Percentiles rank a stretch among this genome's conserved stretches.
Conservation (phyloP, 2,329 filamentous ascomycete species). For the Pestalotiopsis sp. region DNA sequence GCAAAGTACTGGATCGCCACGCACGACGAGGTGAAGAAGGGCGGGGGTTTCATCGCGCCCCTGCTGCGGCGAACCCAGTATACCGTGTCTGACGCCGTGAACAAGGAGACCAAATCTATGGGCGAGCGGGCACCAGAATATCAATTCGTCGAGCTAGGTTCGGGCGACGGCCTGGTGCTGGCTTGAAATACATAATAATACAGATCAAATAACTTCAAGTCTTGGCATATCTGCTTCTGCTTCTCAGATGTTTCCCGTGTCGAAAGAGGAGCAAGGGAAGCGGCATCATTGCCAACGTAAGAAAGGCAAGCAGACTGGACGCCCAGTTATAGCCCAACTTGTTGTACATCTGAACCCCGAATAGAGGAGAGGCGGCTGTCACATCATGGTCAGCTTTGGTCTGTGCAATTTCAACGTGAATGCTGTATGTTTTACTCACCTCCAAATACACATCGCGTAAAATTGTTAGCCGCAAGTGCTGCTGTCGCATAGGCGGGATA, state of each 20-base stretch:
- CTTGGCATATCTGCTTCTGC: neutral
- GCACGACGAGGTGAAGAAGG: constrained; percentile 66
- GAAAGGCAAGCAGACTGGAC: neutral
- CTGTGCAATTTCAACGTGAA: neutral
- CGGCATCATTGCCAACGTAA: neutral
- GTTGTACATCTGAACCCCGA: neutral
- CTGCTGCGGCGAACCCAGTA: constrained; percentile 50
- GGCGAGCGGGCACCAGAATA: constrained; percentile 39
- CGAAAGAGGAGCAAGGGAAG: neutral
- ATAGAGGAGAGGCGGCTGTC: neutral
- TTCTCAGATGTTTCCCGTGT: neutral
- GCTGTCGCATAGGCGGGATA: constrained; percentile 65
- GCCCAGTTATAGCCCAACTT: neutral
- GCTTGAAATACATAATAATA: constrained; percentile 18
- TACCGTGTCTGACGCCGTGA: constrained; percentile 43
- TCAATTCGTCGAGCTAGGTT: constrained; percentile 54
- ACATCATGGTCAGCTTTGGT: neutral
- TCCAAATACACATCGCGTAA: constrained; percentile 44
- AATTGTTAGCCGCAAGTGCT: constrained; percentile 68
- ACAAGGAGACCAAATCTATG: constrained; percentile 34
- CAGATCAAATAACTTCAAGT: neutral
- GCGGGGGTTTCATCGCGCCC: constrained; percentile 57
- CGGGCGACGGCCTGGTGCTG: constrained; percentile 58
- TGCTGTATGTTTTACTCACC: neutral
- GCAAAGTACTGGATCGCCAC: constrained; percentile 68